Conservation (phyloP, 1,284 basidiomycete genomes). For the Heliocybe sulcata region DNA sequence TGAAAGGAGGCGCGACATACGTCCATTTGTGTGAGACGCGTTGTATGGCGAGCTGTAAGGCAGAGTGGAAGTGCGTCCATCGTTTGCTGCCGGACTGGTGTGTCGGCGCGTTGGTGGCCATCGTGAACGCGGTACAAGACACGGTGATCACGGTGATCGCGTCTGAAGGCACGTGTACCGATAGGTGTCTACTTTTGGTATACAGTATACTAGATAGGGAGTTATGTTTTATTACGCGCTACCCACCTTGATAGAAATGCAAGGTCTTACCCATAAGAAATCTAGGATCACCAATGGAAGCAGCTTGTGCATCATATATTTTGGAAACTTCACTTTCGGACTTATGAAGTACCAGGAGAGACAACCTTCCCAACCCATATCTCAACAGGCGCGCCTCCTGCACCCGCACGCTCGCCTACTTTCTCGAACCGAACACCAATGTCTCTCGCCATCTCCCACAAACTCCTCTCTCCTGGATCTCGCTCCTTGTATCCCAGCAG, state of each 20-base stretch:
- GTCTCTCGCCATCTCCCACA: slow-evolving; percentile 57
- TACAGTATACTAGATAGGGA: too few relatives aligned
- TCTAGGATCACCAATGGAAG: too few relatives aligned
- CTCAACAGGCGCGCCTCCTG: slow-evolving; percentile 57
- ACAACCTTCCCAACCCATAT: slow-evolving; percentile 50
- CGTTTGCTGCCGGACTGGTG: slow-evolving; percentile 49
- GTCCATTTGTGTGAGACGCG: slow-evolving; percentile 77
- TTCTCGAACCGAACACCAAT: slow-evolving; percentile 46
- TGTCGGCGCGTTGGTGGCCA: background rate
- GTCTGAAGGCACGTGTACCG: background rate
- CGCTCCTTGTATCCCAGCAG: slow-evolving; percentile 82
- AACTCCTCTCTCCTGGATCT: slow-evolving; percentile 59
- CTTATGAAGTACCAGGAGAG: background rate
- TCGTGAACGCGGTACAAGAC: background rate
- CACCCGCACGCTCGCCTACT: slow-evolving; percentile 47
- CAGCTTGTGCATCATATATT: too few relatives aligned
- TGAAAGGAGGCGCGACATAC: too few relatives aligned
- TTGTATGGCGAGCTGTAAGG: slow-evolving; percentile 67
- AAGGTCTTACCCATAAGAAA: too few relatives aligned
- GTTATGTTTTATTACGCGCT: too few relatives aligned
- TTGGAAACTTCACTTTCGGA: too few relatives aligned
- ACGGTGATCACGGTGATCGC: too few relatives aligned
- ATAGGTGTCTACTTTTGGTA: background rate
- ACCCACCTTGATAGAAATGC: too few relatives aligned
- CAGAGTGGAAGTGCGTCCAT: slow-evolving; percentile 70